Base-by-base conservation (phyloP, 257 asterid species). In the Buddleja alternifolia region DNA sequence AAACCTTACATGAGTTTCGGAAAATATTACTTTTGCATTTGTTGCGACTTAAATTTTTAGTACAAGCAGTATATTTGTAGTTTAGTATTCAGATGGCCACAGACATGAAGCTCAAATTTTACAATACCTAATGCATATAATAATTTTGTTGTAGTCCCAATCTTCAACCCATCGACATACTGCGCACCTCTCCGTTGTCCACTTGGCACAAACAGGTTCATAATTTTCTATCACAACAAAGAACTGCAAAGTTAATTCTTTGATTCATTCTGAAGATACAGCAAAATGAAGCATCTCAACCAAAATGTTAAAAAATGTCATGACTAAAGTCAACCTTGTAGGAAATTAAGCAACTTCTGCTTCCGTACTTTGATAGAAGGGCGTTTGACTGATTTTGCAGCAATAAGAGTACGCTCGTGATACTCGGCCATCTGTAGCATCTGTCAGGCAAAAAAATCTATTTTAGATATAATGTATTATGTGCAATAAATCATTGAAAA, bases 141-240 rank as follows among this genome's bases (percentile, higher is more conserved):
- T 91, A 60, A 94, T 94, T 82, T 94, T 94, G 85, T 94, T 94
- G 87, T 84, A 89, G 76, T 94, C 99, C 99, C 99, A 94, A 81
- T 94, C 99, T 85, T 94, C 98, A 21, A 94, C 93, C 99, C 99
- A 94, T 73, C 99, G 88, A 78, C 99, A 94, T 20, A 94, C 98
- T n/a, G 99, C 99, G 81, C 99, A 94, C 75, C 98, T 86, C 78
- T 94, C 99, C 20, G 97, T 89, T 47, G 99, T 94, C 99, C 99
- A 91, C 85, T 87, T 94, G 63, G 95, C 90, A 81, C 60, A 46
- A 66, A 94, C 93, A 69, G 99, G 97, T 73, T 91, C 97, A 80
- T 91, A 88, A 67, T 84, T 89, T 79, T 91, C 99, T 94, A 70
- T 67, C 66, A 37, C 63, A 80, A 46, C 9, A 73, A 77, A 29